Base-by-base conservation (phyloP, 1,284 basidiomycete species). In the Tilletia walkeri region DNA sequence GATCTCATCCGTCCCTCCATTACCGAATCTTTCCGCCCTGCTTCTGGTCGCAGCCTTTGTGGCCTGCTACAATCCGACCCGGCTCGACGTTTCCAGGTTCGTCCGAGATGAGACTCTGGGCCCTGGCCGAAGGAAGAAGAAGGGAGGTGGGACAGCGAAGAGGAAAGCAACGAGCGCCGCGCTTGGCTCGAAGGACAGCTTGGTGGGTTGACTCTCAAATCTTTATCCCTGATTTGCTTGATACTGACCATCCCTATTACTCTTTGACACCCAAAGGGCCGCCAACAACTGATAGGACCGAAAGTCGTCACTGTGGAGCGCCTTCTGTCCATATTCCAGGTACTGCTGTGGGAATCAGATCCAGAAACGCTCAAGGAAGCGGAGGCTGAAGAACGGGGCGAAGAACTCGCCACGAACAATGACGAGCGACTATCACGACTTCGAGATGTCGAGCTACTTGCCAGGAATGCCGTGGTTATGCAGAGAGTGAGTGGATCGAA, bases 31-130 rank as follows among this genome's bases (percentile, higher is more conserved):
- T 20, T 65, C 69, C 14, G 90, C 90, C 74, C 94, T 90, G 78
- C 86, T 95, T 20, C 85, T 95, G 12, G 84, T 95, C 7, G 91
- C 93, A 0, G 88, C 91, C 0, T 96, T 91, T 82, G 85, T 95
- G 45, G 93, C 93, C 1, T 92, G 91, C 61, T 92, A 91, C 70
- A 96, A 96, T 82, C 93, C 94, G 0, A 84, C 89, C 0, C 91
- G 90, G 78, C 89, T 89, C 5, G 94, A 96, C 82, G 69, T 92
- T 74, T 63, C 59, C 9, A 66, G 69, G 24, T 61, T 36, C 20
- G 73, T 45, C 34, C 63, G 61, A 65, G 73, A 65, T 67, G 78
- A 47, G 39, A 75, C 36, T 54, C 74, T 20, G 66, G 59, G 30
- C 16, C 36, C 59, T 65, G 12, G 69, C 47, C 47, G 56, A 69